A percentile compares a stretch with the other conserved stretches of the same genome.
These are phyloP conservation scores for Teunomyces atbi DNA, from an alignment of 805 yeast species.

Conservation along the genomic window DNA sequence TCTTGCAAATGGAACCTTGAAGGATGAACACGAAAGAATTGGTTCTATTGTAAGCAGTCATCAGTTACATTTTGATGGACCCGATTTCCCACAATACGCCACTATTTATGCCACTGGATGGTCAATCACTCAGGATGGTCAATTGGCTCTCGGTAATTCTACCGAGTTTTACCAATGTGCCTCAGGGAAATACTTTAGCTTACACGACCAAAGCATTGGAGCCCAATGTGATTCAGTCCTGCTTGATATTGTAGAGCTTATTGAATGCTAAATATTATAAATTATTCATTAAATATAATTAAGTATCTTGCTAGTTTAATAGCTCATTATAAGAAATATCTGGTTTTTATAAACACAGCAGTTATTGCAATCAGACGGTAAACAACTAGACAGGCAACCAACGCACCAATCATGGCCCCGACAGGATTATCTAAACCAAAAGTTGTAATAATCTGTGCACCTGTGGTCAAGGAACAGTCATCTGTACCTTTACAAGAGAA, in stretches of 20 bases:
- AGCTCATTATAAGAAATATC: neutral
- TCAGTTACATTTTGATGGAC: conserved; percentile 44
- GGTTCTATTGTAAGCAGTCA: conserved; percentile 38
- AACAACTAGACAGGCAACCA: conserved; percentile 32
- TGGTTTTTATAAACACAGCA: neutral
- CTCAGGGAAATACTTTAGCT: conserved; percentile 38
- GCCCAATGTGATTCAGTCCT: conserved; percentile 36
- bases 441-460: conserved; percentile 30
- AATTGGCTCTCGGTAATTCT: conserved; percentile 31
- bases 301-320: neutral
- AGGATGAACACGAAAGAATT: conserved; percentile 31
- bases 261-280: conserved; percentile 22
- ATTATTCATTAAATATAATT: neutral
- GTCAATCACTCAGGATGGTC: conserved; percentile 33
- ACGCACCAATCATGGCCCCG: conserved; percentile 32
- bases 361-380: conserved; percentile 27
- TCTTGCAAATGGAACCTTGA: conserved; percentile 28
- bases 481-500: conserved; percentile 15
- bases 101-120: conserved; percentile 39
- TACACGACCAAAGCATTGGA: conserved; percentile 34
- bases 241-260: conserved; percentile 36
- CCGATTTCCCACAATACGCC: conserved; percentile 36
- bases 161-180: conserved; percentile 38
- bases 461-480: conserved; percentile 28
- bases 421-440: conserved; percentile 28